These are phyloP conservation scores for Irineochytrium annulatum DNA, from an alignment of 192 early-diverging fungal species.

Conservation along the genomic window DNA sequence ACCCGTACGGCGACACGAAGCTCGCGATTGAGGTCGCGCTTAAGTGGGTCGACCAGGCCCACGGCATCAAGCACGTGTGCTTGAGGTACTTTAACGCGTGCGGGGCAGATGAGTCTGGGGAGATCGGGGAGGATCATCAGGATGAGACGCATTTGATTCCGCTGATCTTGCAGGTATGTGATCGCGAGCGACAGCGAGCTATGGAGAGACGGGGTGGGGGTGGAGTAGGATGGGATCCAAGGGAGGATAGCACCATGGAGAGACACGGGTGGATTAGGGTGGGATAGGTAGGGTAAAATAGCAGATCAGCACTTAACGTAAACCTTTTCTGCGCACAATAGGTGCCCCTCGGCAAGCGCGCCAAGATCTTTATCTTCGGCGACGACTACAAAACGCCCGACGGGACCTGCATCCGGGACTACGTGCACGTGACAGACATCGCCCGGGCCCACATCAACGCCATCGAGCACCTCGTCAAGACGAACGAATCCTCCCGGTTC, in stretches of 20 bases:
- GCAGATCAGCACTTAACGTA: no score
- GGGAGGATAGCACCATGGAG: no score
- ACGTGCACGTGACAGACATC: constrained; percentile 92
- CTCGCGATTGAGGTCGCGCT: constrained; percentile 85
- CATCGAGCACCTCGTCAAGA: constrained; percentile 64
- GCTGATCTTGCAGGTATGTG: constrained; percentile 69
- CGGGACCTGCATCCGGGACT: constrained; percentile 90
- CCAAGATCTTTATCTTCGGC: constrained; percentile 85
- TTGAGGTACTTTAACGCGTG: constrained; percentile 93
- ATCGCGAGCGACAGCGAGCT: no score
- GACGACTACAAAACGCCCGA: constrained; percentile 88
- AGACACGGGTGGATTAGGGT: no score
- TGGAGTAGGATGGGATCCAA: no score
- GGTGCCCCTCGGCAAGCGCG: constrained; percentile 79
- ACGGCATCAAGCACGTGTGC: constrained; percentile 46
- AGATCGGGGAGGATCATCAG: constrained; percentile 88
- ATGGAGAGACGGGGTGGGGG: no score
- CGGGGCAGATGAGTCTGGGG: constrained; percentile 84
- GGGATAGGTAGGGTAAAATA: no score
- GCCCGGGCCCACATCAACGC: constrained; percentile 81
- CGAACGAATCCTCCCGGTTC: constrained; percentile 67
- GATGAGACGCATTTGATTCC: constrained; percentile 91
- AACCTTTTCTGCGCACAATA: constrained; percentile 14
- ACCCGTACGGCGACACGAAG: constrained; percentile 96
- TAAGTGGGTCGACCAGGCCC: constrained; percentile 59